phyloP scores from a whole-genome alignment of 352 stramenopile species.

The Pythium guiyangense region DNA sequence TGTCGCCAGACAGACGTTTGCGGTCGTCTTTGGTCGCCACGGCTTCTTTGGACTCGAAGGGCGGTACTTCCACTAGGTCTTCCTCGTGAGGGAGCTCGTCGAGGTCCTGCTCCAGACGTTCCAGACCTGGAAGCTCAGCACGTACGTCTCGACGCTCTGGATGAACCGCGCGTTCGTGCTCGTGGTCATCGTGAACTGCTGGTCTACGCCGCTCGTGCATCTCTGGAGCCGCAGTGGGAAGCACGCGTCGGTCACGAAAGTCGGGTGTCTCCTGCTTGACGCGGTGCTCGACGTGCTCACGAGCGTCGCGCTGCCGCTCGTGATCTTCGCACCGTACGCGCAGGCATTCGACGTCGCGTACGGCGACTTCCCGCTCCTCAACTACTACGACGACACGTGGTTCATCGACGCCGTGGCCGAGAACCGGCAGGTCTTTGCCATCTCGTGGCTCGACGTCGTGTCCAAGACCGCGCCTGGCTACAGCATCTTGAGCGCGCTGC shows the following conservation, averaged over 20 bases:
- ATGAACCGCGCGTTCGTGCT: slow-evolving; percentile 7
- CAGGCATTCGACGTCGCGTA: neutral
- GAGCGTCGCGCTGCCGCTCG: slow-evolving; percentile 4
- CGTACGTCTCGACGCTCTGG: slow-evolving; percentile 4
- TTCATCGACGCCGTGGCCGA: slow-evolving; percentile 6
- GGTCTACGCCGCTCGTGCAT: slow-evolving; percentile 9
- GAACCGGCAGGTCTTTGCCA: slow-evolving; percentile 1
- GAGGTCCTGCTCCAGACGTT: slow-evolving; percentile 8
- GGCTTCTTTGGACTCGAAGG: slow-evolving; percentile 8
- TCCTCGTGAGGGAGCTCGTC: slow-evolving; percentile 2
- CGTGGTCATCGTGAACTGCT: slow-evolving; percentile 10
- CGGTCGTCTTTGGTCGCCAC: neutral
- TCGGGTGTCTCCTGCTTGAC: slow-evolving; percentile 6
- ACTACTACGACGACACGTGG: slow-evolving; percentile 6
- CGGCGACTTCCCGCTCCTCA: slow-evolving; percentile 3
- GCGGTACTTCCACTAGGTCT: slow-evolving; percentile 1
- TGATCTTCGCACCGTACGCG: slow-evolving; percentile 11
- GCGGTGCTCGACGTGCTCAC: slow-evolving; percentile 2
- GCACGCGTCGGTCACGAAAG: slow-evolving; percentile 9
- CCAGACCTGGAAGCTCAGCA: slow-evolving; percentile 7
- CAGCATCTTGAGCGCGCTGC: slow-evolving; percentile 2
- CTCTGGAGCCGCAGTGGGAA: neutral
- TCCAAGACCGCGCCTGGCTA: slow-evolving; percentile 9
- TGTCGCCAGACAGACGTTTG: neutral
- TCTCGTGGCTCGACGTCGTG: slow-evolving; percentile 6